phyloP scores from a whole-genome alignment of 2,329 filamentous ascomycete species.

The Madurella fahalii region DNA sequence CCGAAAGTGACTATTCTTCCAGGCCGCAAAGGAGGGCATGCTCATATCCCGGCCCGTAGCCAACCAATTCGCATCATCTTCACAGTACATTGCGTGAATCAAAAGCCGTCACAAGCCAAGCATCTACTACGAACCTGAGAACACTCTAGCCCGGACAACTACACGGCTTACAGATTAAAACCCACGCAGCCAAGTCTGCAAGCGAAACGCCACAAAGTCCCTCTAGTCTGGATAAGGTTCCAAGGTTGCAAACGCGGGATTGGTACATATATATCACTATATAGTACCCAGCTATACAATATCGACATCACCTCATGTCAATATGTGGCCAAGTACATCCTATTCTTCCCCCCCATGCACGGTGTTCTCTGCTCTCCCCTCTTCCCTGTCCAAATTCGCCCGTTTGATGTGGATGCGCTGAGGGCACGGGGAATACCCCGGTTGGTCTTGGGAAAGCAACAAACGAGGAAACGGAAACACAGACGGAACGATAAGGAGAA shows the following conservation, averaged over 20 bases:
- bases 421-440: no score
- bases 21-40: no score
- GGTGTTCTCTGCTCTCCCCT: no score
- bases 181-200: slow-evolving; percentile 3
- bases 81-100: background rate
- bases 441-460: no score
- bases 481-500: no score
- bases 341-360: background rate
- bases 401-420: no score
- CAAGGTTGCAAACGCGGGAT: background rate
- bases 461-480: no score
- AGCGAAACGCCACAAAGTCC: slow-evolving; percentile 13
- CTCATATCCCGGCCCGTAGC: no score
- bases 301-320: background rate
- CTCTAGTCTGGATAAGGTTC: slow-evolving; percentile 21
- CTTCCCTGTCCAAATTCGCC: background rate
- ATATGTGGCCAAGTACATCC: background rate
- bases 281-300: background rate
- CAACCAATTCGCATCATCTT: no score
- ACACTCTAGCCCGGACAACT: background rate
- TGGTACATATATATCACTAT: background rate
- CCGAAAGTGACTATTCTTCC: no score
- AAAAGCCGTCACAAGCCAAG: background rate
- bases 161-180: slow-evolving; percentile 4
- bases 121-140: background rate